Evolutionary conservation across 1,139 yeast species (phyloP).

Genomic region (Saccharomyces hybrid): DNA sequence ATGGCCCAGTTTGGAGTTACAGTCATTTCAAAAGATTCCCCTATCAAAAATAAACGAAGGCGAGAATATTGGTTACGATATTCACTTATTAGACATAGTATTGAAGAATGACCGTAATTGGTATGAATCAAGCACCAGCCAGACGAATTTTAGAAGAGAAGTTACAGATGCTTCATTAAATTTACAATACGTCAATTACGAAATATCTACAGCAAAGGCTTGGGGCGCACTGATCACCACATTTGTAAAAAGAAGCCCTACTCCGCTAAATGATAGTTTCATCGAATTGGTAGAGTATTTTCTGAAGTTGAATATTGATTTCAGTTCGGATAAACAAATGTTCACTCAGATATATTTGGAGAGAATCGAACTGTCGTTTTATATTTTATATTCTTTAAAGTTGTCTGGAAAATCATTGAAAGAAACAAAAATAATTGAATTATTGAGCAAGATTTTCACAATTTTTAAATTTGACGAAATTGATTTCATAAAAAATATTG

Average conservation of each 20-base stretch:
- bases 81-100: conserved; percentile 55
- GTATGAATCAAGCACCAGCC: conserved; percentile 33
- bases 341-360: conserved; percentile 50
- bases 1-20: conserved; percentile 39
- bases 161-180: conserved; percentile 57
- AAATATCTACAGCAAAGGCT: conserved; percentile 60
- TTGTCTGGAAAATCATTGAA: conserved; percentile 29
- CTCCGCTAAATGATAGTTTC: conserved; percentile 34
- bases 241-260: conserved; percentile 37
- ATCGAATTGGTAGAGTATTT: conserved; percentile 43
- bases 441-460: conserved; percentile 21
- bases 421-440: conserved; percentile 18
- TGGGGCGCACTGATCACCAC: conserved; percentile 75
- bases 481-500: conserved; percentile 39
- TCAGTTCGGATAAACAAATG: conserved; percentile 45
- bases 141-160: conserved; percentile 40
- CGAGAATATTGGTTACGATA: conserved; percentile 48
- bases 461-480: conserved; percentile 42
- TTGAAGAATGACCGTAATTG: conserved; percentile 45
- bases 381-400: conserved; percentile 43
- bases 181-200: conserved; percentile 59
- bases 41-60: conserved; percentile 41
- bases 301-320: conserved; percentile 46
- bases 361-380: conserved; percentile 65
- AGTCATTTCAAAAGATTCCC: conserved; percentile 44